A percentile compares a stretch with the other conserved stretches of the same genome.
These are phyloP conservation scores for Trifolium repens DNA, from an alignment of 306 rosid genomes.

Conservation along the genomic window DNA sequence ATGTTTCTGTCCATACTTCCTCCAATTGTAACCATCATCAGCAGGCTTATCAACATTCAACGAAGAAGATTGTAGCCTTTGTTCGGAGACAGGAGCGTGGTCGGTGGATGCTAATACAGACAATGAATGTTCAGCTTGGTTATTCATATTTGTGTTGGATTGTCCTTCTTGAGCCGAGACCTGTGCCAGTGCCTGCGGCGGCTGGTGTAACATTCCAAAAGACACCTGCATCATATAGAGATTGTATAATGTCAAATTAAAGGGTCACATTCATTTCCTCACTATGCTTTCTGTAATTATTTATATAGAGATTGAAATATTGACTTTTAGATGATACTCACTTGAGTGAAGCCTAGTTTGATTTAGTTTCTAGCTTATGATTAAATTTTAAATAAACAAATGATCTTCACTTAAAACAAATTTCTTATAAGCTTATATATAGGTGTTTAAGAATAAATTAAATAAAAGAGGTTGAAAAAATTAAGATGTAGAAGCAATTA, in stretches of 20 bases:
- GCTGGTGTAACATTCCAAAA: conserved; percentile 68
- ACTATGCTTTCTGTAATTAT: background rate
- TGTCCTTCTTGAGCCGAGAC: conserved; percentile 65
- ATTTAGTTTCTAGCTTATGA: background rate
- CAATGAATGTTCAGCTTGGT: conserved; percentile 50
- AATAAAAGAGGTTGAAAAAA: no score
- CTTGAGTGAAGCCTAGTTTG: conserved; percentile 1
- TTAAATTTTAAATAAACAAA: background rate
- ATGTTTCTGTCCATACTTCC: conserved; percentile 87
- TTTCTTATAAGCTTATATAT: no score
- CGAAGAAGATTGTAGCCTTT: conserved; percentile 50
- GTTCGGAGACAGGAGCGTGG: conserved; percentile 54
- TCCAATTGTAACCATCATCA: conserved; percentile 81
- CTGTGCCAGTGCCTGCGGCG: conserved; percentile 71
- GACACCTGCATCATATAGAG: conserved; percentile 49
- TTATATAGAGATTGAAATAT: background rate
- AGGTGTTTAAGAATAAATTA: no score
- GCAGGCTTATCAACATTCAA: conserved; percentile 66
- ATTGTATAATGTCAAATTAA: background rate
- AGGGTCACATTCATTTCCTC: background rate
- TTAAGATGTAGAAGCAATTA: background rate
- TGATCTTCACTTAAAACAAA: background rate
- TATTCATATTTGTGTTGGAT: conserved; percentile 48
- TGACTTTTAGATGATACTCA: background rate
- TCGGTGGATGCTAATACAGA: conserved; percentile 46